Evolutionary conservation across 2,329 filamentous ascomycete genomes (phyloP), one percentile per base, ranked within the genome.

Genomic region (Didymella glomerata): DNA sequence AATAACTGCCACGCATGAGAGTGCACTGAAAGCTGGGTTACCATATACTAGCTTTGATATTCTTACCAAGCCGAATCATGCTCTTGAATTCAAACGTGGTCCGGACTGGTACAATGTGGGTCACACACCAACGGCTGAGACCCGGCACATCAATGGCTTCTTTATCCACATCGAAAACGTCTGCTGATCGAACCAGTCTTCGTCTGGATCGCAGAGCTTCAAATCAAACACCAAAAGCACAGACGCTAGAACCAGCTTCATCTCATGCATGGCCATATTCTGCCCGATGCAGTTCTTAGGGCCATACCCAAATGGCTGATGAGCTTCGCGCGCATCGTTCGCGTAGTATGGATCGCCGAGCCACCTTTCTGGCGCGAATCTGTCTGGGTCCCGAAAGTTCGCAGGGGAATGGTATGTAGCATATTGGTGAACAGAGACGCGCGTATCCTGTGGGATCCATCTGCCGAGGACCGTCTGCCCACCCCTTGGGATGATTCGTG

Each of bases 211-310:
- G 27, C 38, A 41, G 3, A 49, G 16, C 3, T 49, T 7, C 10
- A 49, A 14, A 9, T 41, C 16, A 22, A 49, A 49, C 7, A 20
- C 9, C 22, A 50, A 13, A 3, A 50, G 10, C 7, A 32, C 6
- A 22, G 38, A 34, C 10, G 38, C 38, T 5, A 50, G 38, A 11
- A 50, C 42, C 10, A 41, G 16, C 47, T 32, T 18, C 47, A 40
- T 49, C 24, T 49, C 47, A 6, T 49, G 47, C 47, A 49, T 49
- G 10, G 47, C 47, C 47, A 49, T 49, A 7, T 27, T 25, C 22
- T 40, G 47, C 3, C 38, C 38, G 13, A 41, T 22, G 20, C 38
- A 41, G 11, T 24, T 41, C 5, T 7, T 18, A 2, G 18, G 38
- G 18, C 38, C 38, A 10, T 24, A 41, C 1, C 38, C 38, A 10